A percentile compares a stretch with the other conserved stretches of the same genome.
Evolutionary conservation across 768 basidiomycete species (phyloP).

Genomic region (Cystobasidiopsis lactophilus): DNA sequence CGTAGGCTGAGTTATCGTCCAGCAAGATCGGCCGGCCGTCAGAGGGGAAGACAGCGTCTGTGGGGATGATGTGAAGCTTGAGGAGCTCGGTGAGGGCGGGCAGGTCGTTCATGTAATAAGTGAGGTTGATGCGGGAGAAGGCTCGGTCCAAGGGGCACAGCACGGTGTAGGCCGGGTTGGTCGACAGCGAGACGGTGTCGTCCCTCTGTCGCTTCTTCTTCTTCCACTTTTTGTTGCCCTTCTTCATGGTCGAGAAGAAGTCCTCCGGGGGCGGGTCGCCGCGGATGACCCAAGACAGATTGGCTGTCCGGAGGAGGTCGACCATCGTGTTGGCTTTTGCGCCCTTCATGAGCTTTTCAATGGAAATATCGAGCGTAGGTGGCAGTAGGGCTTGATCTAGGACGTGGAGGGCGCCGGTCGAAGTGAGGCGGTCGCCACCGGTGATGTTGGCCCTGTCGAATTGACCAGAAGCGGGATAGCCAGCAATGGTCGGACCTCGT

Average conservation of each 20-base stretch:
- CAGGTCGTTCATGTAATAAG: constrained; percentile 25
- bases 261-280: constrained; percentile 32
- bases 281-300: constrained; percentile 74
- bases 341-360: constrained; percentile 71
- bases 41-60: not conserved
- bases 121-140: constrained; percentile 68
- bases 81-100: constrained; percentile 23
- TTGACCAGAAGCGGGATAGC: constrained; percentile 25
- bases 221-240: constrained; percentile 12
- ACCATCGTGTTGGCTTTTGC: constrained; percentile 76
- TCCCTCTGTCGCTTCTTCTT: constrained; percentile 2
- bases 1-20: constrained; percentile 27
- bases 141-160: constrained; percentile 81
- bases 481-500: constrained; percentile 15
- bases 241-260: constrained; percentile 19
- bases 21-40: constrained; percentile 5
- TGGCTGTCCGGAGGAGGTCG: constrained; percentile 57
- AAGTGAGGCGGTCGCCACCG: constrained; percentile 43
- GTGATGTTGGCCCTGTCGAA: constrained; percentile 20
- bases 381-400: constrained; percentile 44
- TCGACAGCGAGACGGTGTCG: not conserved
- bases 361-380: constrained; percentile 57
- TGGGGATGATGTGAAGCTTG: constrained; percentile 25
- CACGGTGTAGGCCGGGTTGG: constrained; percentile 49
- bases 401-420: constrained; percentile 78